These are phyloP conservation scores for Helotiales sp. DNA, from an alignment of 2,329 filamentous ascomycete species.

Conservation along the genomic window DNA sequence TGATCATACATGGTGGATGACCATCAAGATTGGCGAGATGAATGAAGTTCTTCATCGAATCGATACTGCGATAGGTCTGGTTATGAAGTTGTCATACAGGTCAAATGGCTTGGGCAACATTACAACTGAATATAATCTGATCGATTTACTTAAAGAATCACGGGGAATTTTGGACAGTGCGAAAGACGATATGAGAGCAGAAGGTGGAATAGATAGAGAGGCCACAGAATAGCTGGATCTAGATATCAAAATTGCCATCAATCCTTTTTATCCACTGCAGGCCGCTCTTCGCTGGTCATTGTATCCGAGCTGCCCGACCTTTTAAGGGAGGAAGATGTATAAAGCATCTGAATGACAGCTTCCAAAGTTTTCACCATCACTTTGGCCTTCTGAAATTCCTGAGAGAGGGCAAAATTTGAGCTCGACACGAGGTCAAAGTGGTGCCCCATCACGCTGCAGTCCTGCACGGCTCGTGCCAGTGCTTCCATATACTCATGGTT, in stretches of 20 bases:
- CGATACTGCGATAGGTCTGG: conserved; percentile 10
- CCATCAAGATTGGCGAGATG: conserved; percentile 7
- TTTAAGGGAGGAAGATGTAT: neutral
- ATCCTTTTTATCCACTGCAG: neutral
- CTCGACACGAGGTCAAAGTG: conserved; percentile 24
- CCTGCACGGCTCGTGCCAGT: conserved; percentile 13
- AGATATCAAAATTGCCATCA: conserved; percentile 8
- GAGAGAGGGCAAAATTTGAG: conserved; percentile 17
- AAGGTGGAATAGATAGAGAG: conserved; percentile 12
- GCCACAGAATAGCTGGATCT: conserved; percentile 7
- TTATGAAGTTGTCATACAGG: conserved; percentile 2
- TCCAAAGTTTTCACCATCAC: conserved; percentile 28
- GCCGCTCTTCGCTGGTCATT: neutral
- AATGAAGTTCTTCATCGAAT: conserved; percentile 11
- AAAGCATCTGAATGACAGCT: conserved; percentile 25
- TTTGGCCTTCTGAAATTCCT: conserved; percentile 21
- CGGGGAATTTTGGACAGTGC: conserved; percentile 5
- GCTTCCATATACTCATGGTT: conserved; percentile 22
- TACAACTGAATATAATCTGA: conserved; percentile 1
- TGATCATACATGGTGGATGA: conserved; percentile 8
- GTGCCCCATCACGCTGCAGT: conserved; percentile 15
- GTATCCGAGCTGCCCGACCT: conserved; percentile 6
- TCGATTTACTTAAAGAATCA: neutral
- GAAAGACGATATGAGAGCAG: conserved; percentile 10
- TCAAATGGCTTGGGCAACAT: conserved; percentile 1